Base-by-base conservation (phyloP, 768 basidiomycete species). In the Pulveroboletus sp. region DNA sequence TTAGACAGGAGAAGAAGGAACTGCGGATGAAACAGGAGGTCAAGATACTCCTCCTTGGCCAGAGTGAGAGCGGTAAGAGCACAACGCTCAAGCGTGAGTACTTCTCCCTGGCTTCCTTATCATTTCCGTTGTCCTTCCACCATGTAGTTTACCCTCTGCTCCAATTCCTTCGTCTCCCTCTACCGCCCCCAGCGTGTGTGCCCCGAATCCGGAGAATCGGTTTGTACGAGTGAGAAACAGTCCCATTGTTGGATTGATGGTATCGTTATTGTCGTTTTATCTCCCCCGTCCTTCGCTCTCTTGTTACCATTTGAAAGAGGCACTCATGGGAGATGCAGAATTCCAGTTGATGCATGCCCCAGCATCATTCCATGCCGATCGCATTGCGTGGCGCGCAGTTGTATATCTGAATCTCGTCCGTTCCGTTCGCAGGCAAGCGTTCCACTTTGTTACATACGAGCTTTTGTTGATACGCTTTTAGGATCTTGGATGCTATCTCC, bases 31-130 rank as follows among this genome's bases (percentile, higher is more conserved):
- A 76, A 55, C 74, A 80, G 56, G 81, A 83, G 61, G 80, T 91
- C 67, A 84, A 84, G 63, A 80, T 92, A 46, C 73, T 92, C 47
- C 75, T 92, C 53, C 80, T 92, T 37, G 89, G 89, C 45, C 89
- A 92, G 76, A 90, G 89, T 54, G 89, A 91, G 76, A 89, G 86
- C 60, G 89, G 89, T 36, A 92, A 91, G 75, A 89, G 86, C 63
- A 92, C 89, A 8, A 89, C 88, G 8, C 75, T 91, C 59, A 90
- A 90, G 73, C 89, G 89, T 90, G 75, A 80, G 88, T 83, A 44
- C 49, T 41, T 46, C 35, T 32, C 50, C 32, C 40, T 13, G 11
- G 18, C 35, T 31, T 40, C 31, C 52, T 45, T 51, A 52, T 45
- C 51, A 24, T 40, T 57, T 52, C 36, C 46, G 13, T 37, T 28